Base-by-base conservation (phyloP, 805 yeast species). In the Sugiyamaella valdiviana region DNA sequence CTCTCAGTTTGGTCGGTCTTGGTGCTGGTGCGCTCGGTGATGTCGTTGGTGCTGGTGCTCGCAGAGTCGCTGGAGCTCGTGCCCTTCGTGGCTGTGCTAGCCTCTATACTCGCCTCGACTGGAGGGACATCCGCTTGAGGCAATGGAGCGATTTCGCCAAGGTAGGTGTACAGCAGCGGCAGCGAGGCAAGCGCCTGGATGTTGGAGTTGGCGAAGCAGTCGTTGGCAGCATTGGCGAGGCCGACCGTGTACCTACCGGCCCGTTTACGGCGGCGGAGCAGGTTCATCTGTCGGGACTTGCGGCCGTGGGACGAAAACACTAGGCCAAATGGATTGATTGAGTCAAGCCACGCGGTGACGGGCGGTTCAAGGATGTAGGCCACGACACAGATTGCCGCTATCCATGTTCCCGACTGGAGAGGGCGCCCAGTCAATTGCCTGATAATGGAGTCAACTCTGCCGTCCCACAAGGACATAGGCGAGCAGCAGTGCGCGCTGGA, bases 201-300 rank as follows among this genome's bases (percentile, higher is more conserved):
- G 0, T 90, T 81, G 6, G 95, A 78, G 61, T 93, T 91, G 52
- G 96, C 96, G 69, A 87, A 91, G 64, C 99, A 91, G 63, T 89
- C 96, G 55, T 87, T 86, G 51, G 90, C 77, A 54, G 82, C 72
- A 64, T 91, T 93, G 56, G 82, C 74, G 40, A 91, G 69, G 2
- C 97, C 97, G 0, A 93, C 87, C 9, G 95, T 83, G 59, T 78
- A 71, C 39, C 60, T 50, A 22, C 61, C 61, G 3, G 47, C 41
- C 48, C 51, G 53, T 55, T 77, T 82, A 55, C 48, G 48, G 6
- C 56, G 44, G 9, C 51, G 44, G 17, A 53, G 43, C 22, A 41
- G 26, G 17, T 52, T 50, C 58, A 53, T 54, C 36, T 38, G 16
- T 3, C 15, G 12, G 21, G 21, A 29, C 15, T 22, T 32, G n/a